Evolutionary conservation across 2,329 filamentous ascomycete species (phyloP).

Genomic region (Verticillium nubilum): DNA sequence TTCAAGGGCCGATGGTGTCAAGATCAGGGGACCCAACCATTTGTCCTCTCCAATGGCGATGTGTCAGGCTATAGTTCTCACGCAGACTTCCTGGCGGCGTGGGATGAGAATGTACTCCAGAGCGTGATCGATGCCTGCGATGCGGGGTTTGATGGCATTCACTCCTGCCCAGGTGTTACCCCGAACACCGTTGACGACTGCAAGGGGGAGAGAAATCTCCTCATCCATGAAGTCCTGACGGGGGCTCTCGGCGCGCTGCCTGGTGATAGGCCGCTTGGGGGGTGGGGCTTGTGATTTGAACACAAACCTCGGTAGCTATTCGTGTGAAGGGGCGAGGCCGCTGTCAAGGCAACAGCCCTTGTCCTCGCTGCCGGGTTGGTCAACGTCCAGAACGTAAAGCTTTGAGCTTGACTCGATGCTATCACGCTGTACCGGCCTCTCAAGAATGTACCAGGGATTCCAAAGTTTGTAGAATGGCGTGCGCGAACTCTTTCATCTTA

Average conservation of each 20-base stretch:
- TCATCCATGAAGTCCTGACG: conserved; percentile 37
- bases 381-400: no score
- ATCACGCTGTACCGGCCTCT: no score
- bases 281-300: conserved; percentile 29
- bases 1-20: conserved; percentile 47
- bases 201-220: conserved; percentile 44
- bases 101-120: conserved; percentile 61
- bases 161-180: conserved; percentile 54
- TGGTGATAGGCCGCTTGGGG: conserved; percentile 46
- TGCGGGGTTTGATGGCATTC: conserved; percentile 53
- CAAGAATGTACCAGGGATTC: no score
- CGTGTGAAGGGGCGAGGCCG: background rate
- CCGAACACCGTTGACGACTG: conserved; percentile 26
- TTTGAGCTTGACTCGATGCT: no score
- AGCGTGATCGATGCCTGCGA: conserved; percentile 63
- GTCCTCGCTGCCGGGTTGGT: no score
- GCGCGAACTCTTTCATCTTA: no score
- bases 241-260: conserved; percentile 45
- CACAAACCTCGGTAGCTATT: background rate
- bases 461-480: no score
- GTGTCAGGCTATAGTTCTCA: conserved; percentile 66
- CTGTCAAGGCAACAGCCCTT: no score
- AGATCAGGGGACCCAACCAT: conserved; percentile 52
- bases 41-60: conserved; percentile 66
- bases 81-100: conserved; percentile 68